Evolutionary conservation across 768 basidiomycete genomes (phyloP).

Genomic region (Tricholoma saponaceum): DNA sequence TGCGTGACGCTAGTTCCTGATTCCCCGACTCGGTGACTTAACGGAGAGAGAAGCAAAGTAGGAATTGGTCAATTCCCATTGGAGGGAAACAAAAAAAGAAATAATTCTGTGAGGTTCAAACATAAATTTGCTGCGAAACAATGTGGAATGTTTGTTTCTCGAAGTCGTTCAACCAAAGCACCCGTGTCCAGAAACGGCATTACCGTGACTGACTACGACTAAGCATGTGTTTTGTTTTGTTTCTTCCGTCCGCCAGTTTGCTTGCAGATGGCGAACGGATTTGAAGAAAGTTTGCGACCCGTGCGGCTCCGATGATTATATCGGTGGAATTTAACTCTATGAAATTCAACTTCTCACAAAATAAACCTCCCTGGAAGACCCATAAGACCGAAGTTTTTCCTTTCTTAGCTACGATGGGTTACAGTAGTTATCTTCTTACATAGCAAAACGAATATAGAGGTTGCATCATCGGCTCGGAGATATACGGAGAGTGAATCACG

Average conservation of each 20-base stretch:
- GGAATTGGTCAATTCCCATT: slow-evolving; percentile 10
- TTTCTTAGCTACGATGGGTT: slow-evolving; percentile 6
- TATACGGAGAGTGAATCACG: not conserved
- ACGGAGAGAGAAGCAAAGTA: slow-evolving; percentile 27
- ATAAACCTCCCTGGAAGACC: slow-evolving; percentile 17
- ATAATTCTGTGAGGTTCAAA: slow-evolving; percentile 3
- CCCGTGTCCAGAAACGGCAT: slow-evolving; percentile 5
- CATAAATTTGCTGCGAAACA: slow-evolving; percentile 1
- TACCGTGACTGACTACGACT: not conserved
- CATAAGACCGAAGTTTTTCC: slow-evolving; percentile 27
- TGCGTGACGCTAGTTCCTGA: slow-evolving; percentile 23
- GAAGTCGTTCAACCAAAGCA: slow-evolving; percentile 5
- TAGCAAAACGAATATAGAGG: too few relatives aligned
- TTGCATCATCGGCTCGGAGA: not conserved
- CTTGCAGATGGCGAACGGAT: slow-evolving; percentile 3
- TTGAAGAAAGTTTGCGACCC: not conserved
- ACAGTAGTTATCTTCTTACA: not conserved
- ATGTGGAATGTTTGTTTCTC: slow-evolving; percentile 3
- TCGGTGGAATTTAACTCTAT: slow-evolving; percentile 2
- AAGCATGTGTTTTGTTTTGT: slow-evolving; percentile 12
- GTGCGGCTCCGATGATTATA: slow-evolving; percentile 1
- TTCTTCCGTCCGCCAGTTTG: slow-evolving; percentile 1
- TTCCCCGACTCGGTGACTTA: slow-evolving; percentile 35
- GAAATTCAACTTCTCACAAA: not conserved
- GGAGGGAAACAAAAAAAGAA: slow-evolving; percentile 11